Base-by-base conservation (phyloP, 2,329 filamentous ascomycete genomes). In the Purpureocillium takamizusanense region DNA sequence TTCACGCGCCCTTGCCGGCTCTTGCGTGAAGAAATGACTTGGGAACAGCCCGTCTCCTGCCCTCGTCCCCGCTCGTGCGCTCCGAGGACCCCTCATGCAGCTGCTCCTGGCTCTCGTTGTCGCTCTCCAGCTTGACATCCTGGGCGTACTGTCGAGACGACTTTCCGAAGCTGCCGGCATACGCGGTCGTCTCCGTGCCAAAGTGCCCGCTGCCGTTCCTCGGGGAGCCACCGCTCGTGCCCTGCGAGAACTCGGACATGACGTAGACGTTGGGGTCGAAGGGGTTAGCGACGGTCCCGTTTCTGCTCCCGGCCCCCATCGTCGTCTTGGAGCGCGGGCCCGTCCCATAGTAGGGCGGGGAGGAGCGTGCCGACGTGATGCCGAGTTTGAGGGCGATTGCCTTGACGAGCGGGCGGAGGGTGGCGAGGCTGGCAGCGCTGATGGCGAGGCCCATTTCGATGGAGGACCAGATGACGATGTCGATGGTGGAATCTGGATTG, bases 101-200 rank as follows among this genome's bases (percentile, higher is more conserved):
- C 13, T 31, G 30, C 13, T 31, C 30, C 30, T 31, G 30, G 30
- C 30, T 31, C 30, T 31, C 30, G 30, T 31, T 31, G 30, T 14
- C 13, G 15, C 30, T 16, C 5, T 14, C 15, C 5, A n/a, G 13
- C 30, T 6, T 31, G 30, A n/a, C 10, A 25, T 25, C 21, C 6
- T 10, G 21, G 21, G 21, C 21, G 10, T 25, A 10, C 5, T 25
- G 10, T 6, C 6, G 21, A 5, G 6, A 10, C 6, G 5, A 5
- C 21, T 25, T 25, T 25, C 21, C 21, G 10, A 6, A 25, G 21
- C 21, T 10, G 21, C 47, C 48, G 9, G 51, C 52, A 27, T 27
- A 36, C 11, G 34, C 34, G 18, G 34, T 36, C 4, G 34, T 18
- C 33, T 37, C 36, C 52, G 34, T 36, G 12, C 34, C 34, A 5